These are phyloP conservation scores for Talaromyces atroroseus DNA, from an alignment of 2,329 filamentous ascomycete genomes.

Conservation along the genomic window DNA sequence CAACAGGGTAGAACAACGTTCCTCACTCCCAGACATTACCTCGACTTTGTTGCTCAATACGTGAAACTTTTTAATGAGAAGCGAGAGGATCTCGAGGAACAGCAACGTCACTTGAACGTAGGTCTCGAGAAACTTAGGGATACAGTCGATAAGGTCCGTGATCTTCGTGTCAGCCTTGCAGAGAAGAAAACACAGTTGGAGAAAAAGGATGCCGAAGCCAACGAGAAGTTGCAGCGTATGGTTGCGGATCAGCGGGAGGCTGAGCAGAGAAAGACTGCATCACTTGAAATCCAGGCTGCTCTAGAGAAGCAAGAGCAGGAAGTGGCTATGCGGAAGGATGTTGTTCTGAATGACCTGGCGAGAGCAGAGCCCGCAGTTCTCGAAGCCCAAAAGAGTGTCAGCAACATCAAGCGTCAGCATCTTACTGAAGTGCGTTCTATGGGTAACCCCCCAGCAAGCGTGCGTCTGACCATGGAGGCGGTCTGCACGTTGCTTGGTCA, in stretches of 20 bases:
- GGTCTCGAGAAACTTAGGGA: constrained; percentile 95
- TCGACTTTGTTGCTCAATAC: constrained; percentile 97
- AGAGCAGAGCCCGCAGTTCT: constrained; percentile 87
- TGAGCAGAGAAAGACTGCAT: constrained; percentile 81
- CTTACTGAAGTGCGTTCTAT: constrained; percentile 96
- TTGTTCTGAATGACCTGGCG: constrained; percentile 82
- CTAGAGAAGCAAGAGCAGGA: constrained; percentile 86
- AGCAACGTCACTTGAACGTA: constrained; percentile 96
- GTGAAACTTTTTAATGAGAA: constrained; percentile 97
- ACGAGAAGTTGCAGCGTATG: constrained; percentile 96
- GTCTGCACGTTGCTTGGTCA: constrained; percentile 93
- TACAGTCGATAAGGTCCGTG: constrained; percentile 94
- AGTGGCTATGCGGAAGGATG: constrained; percentile 73
- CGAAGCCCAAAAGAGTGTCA: constrained; percentile 91
- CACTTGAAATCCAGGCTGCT: constrained; percentile 79
- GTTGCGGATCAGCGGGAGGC: constrained; percentile 92
- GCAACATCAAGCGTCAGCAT: constrained; percentile 96
- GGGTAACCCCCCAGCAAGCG: constrained; percentile 84
- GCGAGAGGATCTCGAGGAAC: constrained; percentile 94
- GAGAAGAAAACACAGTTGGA: constrained; percentile 93
- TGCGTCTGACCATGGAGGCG: constrained; percentile 88
- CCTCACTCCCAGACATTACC: constrained; percentile 91
- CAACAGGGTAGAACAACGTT: constrained; percentile 91
- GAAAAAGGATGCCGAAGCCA: constrained; percentile 89
- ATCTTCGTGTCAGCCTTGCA: constrained; percentile 81